A percentile compares a stretch with the other conserved stretches of the same genome.
phyloP scores from a whole-genome alignment of 495 filamentous ascomycete genomes.

The Hypoxylon trugodes region DNA sequence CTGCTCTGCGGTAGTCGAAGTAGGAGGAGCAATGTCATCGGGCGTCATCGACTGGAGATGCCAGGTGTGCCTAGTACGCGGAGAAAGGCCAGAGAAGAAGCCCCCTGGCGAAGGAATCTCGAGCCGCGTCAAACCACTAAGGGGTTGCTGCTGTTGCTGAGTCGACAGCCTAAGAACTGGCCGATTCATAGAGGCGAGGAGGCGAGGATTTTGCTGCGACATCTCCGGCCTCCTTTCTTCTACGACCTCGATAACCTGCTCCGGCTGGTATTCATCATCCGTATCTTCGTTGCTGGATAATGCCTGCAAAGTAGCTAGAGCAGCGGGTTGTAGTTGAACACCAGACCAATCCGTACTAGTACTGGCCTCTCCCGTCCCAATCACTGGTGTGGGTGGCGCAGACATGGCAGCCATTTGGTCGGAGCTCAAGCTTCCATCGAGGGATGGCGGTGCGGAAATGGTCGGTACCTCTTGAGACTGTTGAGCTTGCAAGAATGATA shows the following conservation, averaged over 20 bases:
- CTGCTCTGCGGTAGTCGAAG: conserved; percentile 80
- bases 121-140: conserved; percentile 68
- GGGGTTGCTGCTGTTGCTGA: conserved; percentile 53
- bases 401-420: conserved; percentile 83
- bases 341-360: conserved; percentile 63
- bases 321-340: conserved; percentile 79
- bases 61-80: conserved; percentile 81
- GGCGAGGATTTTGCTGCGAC: conserved; percentile 49
- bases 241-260: conserved; percentile 60
- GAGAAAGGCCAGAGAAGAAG: conserved; percentile 85
- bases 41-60: conserved; percentile 56
- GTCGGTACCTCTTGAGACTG: conserved; percentile 68
- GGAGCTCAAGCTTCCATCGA: conserved; percentile 86
- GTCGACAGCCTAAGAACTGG: conserved; percentile 48
- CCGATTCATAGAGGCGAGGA: conserved; percentile 45
- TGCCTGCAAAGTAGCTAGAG: conserved; percentile 78
- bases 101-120: conserved; percentile 89
- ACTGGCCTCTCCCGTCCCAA: conserved; percentile 63
- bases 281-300: conserved; percentile 66
- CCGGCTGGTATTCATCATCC: conserved; percentile 58
- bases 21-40: conserved; percentile 61
- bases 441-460: conserved; percentile 81
- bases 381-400: conserved; percentile 80
- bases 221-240: conserved; percentile 53
- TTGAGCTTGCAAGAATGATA: conserved; percentile 68